Base-by-base conservation (phyloP, 2,329 filamentous ascomycete genomes). In the Leptodontidium sp. region DNA sequence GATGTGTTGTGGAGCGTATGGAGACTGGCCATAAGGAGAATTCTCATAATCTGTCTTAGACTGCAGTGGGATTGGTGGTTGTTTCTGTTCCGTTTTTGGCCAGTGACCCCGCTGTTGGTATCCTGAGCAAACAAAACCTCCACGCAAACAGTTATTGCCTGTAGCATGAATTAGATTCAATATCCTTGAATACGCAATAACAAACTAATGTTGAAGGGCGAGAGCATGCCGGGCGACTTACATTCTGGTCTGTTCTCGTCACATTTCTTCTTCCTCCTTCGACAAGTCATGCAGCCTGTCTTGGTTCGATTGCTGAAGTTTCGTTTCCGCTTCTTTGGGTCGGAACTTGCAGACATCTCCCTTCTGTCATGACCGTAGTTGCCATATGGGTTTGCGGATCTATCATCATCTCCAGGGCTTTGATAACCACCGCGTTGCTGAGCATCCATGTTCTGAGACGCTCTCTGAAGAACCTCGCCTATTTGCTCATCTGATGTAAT, bases 261-360 rank as follows among this genome's bases (percentile, higher is more conserved):
- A 78, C 96, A 98, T 82, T 98, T 98, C 88, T 98, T 98, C 86
- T 98, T 98, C 68, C 95, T 88, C 78, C 89, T 88, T 69, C 95
- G 87, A 79, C 95, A 98, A 6, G 95, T 98, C 81, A 97, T 89
- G 79, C 95, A 98, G 40, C 94, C 94, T 11, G 94, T 98, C 82
- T 98, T 98, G 24, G 95, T 98, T 68, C 95, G 88, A 80, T 98
- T 97, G 82, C 93, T 97, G 77, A 98, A 98, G 77, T 93, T 93
- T 49, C 91, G 86, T 80, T 93, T 93, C 61, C 90, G 82, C 79
- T 91, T 91, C 80, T 91, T 91, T 4, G 86, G 84, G 73, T 90
- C 88, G 5, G 86, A 85, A 75, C 88, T 86, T 45, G 88, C 79
- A 38, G 75, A 76, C 57, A 76, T 72, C 35, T 77, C 76, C 65